Evolutionary conservation across 1,284 basidiomycete species (phyloP).

Genomic region (Lignosus rhinocerotis): DNA sequence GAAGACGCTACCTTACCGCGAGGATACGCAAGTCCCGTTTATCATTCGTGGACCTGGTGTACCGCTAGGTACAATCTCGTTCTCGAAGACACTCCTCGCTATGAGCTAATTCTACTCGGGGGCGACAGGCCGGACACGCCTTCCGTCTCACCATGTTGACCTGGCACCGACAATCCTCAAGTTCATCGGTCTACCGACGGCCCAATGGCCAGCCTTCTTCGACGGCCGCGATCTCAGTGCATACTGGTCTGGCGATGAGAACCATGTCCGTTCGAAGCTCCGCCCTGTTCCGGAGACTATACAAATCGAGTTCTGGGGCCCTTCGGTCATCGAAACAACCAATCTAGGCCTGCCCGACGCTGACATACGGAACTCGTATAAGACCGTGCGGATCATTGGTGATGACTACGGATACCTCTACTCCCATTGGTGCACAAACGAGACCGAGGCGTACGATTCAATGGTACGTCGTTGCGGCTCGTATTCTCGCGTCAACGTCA

Average conservation of each 20-base stretch:
- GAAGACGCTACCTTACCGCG: background rate
- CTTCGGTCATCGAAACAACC: background rate
- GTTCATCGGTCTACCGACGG: background rate
- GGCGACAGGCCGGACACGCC: background rate
- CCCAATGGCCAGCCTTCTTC: background rate
- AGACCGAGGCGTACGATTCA: background rate
- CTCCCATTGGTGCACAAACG: conserved; percentile 1
- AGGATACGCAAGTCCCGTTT: background rate
- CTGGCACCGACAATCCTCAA: background rate
- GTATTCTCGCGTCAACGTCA: background rate
- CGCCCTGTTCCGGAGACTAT: background rate
- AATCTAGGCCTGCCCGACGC: background rate
- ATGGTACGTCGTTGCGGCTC: background rate
- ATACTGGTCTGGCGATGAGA: background rate
- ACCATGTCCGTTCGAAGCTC: background rate
- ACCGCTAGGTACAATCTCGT: background rate
- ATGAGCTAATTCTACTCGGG: too few species aligned
- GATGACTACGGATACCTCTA: background rate
- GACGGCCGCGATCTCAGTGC: background rate
- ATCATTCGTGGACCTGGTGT: background rate
- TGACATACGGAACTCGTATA: background rate
- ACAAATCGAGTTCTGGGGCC: conserved; percentile 2
- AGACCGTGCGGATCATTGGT: background rate
- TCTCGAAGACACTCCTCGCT: too few species aligned
- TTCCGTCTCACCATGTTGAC: background rate